Percentiles rank a stretch among this genome's conserved stretches.
These are phyloP conservation scores for Physcomitrium patens DNA, from an alignment of 225 moss, liverwort and hornwort genomes.

Conservation along the genomic window DNA sequence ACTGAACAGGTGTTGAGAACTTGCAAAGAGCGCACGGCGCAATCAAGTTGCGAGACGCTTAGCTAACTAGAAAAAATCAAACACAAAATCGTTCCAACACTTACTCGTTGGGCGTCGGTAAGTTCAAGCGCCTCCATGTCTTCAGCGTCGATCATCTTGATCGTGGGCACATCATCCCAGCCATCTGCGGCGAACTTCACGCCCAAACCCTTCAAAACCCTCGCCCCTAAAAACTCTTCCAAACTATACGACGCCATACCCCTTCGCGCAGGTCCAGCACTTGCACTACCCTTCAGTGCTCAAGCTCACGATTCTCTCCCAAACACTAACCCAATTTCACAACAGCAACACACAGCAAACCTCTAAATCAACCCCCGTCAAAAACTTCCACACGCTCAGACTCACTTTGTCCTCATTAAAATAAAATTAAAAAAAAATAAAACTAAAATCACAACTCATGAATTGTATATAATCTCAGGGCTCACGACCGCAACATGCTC, in stretches of 20 bases:
- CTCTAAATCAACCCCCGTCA: too few species aligned
- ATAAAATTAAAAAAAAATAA: too few species aligned
- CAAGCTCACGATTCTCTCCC: too few species aligned
- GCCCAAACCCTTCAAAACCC: conserved; percentile 60
- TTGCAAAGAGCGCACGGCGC: neutral
- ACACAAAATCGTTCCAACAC: conserved; percentile 6
- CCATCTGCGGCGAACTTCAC: conserved; percentile 67
- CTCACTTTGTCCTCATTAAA: too few species aligned
- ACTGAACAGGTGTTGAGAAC: neutral
- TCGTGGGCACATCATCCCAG: conserved; percentile 95
- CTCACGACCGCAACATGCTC: too few species aligned
- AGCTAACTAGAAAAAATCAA: neutral
- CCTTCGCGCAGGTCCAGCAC: neutral
- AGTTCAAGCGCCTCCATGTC: conserved; percentile 89
- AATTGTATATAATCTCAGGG: too few species aligned
- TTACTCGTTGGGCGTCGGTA: conserved; percentile 70
- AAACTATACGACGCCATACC: conserved; percentile 66
- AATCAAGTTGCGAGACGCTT: neutral
- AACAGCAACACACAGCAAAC: too few species aligned
- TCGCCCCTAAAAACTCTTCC: conserved; percentile 74
- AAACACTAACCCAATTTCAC: too few species aligned
- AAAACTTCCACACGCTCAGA: too few species aligned
- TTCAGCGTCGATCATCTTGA: conserved; percentile 81
- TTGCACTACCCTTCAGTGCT: too few species aligned
- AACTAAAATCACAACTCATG: too few species aligned